A percentile compares a stretch with the other conserved stretches of the same genome.
phyloP scores from a whole-genome alignment of 768 basidiomycete species.

The Pholiota conissans region DNA sequence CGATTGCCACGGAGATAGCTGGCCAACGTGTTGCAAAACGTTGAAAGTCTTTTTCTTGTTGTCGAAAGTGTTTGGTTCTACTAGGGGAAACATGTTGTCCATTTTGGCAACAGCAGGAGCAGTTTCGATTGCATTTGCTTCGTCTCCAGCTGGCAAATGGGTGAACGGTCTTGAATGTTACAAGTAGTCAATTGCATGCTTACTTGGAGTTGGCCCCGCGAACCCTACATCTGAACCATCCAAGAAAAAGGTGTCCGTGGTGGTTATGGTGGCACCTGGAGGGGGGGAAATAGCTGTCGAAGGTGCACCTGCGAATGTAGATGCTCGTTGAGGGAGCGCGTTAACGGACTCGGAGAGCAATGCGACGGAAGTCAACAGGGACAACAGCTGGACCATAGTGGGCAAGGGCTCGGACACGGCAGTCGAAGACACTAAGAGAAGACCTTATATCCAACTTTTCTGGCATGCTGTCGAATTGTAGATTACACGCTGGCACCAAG shows the following conservation, averaged over 20 bases:
- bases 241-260: constrained; percentile 40
- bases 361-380: neutral
- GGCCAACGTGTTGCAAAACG: constrained; percentile 45
- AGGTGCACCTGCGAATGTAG: constrained; percentile 43
- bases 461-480: neutral
- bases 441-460: neutral
- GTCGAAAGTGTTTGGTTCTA: constrained; percentile 36
- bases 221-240: constrained; percentile 43
- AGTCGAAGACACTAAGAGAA: neutral
- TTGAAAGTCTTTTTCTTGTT: constrained; percentile 37
- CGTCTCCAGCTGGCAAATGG: constrained; percentile 49
- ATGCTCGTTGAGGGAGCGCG: constrained; percentile 22
- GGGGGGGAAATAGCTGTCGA: constrained; percentile 43
- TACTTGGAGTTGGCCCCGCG: constrained; percentile 49
- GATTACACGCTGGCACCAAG: neutral
- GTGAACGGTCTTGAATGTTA: too few species aligned
- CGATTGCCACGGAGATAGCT: constrained; percentile 52
- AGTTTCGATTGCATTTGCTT: constrained; percentile 39
- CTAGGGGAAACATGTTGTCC: constrained; percentile 39
- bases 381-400: neutral
- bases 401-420: neutral
- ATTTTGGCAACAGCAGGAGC: constrained; percentile 40
- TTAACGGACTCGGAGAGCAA: neutral
- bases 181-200: constrained; percentile 17
- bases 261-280: constrained; percentile 33